A percentile compares a stretch with the other conserved stretches of the same genome.
These are phyloP conservation scores for Thielaviopsis euricoi DNA, from an alignment of 2,329 filamentous ascomycete genomes.

Conservation along the genomic window DNA sequence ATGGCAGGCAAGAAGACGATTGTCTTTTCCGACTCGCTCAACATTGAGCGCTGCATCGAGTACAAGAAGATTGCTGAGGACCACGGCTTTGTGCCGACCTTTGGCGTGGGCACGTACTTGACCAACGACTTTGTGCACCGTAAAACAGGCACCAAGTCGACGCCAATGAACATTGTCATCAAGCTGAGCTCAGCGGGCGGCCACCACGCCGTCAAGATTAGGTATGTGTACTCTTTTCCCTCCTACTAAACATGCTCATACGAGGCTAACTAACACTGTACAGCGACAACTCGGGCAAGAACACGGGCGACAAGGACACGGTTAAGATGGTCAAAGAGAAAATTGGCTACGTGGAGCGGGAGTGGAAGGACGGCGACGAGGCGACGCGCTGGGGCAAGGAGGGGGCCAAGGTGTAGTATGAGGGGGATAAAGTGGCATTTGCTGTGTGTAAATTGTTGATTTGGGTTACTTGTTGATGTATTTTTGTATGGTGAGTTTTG, in stretches of 20 bases:
- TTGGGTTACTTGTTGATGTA: background rate
- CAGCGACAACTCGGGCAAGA: conserved; percentile 76
- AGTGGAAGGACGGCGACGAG: conserved; percentile 75
- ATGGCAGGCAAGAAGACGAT: conserved; percentile 73
- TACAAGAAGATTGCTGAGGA: conserved; percentile 75
- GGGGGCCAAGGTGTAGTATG: conserved; percentile 12
- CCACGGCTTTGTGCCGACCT: conserved; percentile 67
- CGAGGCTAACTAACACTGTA: background rate
- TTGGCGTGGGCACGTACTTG: conserved; percentile 88
- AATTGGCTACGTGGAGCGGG: conserved; percentile 71
- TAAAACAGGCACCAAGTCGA: conserved; percentile 63
- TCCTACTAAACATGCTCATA: too few relatives aligned
- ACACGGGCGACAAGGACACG: conserved; percentile 69
- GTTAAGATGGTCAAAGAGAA: conserved; percentile 71
- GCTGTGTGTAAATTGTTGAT: too few relatives aligned
- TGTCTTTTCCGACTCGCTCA: conserved; percentile 89
- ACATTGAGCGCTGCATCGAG: conserved; percentile 77
- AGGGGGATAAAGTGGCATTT: background rate
- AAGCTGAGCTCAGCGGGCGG: conserved; percentile 79
- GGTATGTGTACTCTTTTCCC: conserved; percentile 18
- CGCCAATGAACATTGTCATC: conserved; percentile 92
- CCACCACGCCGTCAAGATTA: conserved; percentile 79
- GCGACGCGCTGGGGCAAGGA: conserved; percentile 60
- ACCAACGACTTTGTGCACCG: conserved; percentile 81
- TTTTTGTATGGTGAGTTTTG: too few relatives aligned